Base-by-base conservation (phyloP, 257 asterid genomes). In the Solanum gracilifrons region DNA sequence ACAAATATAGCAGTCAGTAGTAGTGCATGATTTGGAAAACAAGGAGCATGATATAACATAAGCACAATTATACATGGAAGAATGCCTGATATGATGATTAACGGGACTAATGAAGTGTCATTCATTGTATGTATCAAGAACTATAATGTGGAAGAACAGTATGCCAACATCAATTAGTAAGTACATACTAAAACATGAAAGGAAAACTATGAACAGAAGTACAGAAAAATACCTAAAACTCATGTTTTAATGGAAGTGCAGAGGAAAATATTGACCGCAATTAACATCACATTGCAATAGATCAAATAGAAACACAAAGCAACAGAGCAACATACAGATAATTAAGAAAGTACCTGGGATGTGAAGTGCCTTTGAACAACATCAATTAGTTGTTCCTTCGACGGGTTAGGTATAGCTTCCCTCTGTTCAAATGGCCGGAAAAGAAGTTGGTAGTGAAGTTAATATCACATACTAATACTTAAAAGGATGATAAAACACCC, bases 341-440 rank as follows among this genome's bases (percentile, higher is more conserved):
- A 23, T 71, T 7, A 4, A 62, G 48, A 18, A 33, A 76, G 37
- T 92, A 94, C 99, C 96, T 95, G 98, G 8, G 99, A 93, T 89
- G 94, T 88, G 90, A 97, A 97, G 92, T 97, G 99, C 93, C 94
- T 91, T 89, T 97, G 97, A 88, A 97, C 99, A 37, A 94, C 94
- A n/a, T 94, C 96, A 11, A 97, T 91, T 18, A 95, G 93, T 86
- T 97, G 99, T 93, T 97, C 98, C 89, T 92, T 94, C 0, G 98
- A 93, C 21, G 95, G 96, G 93, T 94, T 97, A 87, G 96, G 96
- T 76, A 89, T 91, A 46, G 88, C 93, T 80, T 93, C 98, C 90
- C 93, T 97, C 99, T 97, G 75, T 48, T 27, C 32, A 87, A 7
- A 27, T 80, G 12, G 11, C 41, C 68, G 31, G 64, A 48, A 46